phyloP scores from a whole-genome alignment of 495 filamentous ascomycete genomes.

The Thermothielavioides terrestris region DNA sequence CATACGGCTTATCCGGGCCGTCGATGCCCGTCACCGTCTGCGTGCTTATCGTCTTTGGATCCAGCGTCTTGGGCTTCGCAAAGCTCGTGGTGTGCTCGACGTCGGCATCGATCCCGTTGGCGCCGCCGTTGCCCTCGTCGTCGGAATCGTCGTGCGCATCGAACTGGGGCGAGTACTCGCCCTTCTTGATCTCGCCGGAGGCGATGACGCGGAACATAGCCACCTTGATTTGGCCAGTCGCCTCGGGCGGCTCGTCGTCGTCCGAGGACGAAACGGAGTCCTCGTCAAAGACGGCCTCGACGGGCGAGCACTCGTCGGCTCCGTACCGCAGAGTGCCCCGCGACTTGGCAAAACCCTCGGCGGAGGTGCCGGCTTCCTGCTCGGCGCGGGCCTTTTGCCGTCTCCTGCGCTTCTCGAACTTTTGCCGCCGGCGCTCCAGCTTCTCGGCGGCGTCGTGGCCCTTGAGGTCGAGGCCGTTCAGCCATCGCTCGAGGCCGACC shows the following conservation, averaged over 20 bases:
- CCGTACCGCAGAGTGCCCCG: slow-evolving; percentile 66
- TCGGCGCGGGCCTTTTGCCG: slow-evolving; percentile 50
- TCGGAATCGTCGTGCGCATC: slow-evolving; percentile 89
- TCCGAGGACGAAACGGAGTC: slow-evolving; percentile 70
- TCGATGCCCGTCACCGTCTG: slow-evolving; percentile 99
- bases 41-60: slow-evolving; percentile 94
- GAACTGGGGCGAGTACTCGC: slow-evolving; percentile 96
- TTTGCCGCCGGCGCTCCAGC: slow-evolving; percentile 76
- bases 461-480: slow-evolving; percentile 87
- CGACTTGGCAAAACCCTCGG: slow-evolving; percentile 31
- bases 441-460: slow-evolving; percentile 78
- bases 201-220: slow-evolving; percentile 92
- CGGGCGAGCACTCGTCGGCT: slow-evolving; percentile 58
- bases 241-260: slow-evolving; percentile 85
- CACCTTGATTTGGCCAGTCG: slow-evolving; percentile 96
- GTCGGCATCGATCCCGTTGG: slow-evolving; percentile 48
- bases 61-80: slow-evolving; percentile 91
- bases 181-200: slow-evolving; percentile 92
- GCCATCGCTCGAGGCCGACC: slow-evolving; percentile 89
- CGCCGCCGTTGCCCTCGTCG: slow-evolving; percentile 38
- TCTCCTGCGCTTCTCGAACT: slow-evolving; percentile 75
- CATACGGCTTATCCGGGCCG: slow-evolving; percentile 88
- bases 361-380: slow-evolving; percentile 41
- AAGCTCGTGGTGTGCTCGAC: slow-evolving; percentile 98
- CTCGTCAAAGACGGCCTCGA: slow-evolving; percentile 65